Evolutionary conservation across 75 land plant genomes (phyloP).

Genomic region (Chamaecyparis obtusa): DNA sequence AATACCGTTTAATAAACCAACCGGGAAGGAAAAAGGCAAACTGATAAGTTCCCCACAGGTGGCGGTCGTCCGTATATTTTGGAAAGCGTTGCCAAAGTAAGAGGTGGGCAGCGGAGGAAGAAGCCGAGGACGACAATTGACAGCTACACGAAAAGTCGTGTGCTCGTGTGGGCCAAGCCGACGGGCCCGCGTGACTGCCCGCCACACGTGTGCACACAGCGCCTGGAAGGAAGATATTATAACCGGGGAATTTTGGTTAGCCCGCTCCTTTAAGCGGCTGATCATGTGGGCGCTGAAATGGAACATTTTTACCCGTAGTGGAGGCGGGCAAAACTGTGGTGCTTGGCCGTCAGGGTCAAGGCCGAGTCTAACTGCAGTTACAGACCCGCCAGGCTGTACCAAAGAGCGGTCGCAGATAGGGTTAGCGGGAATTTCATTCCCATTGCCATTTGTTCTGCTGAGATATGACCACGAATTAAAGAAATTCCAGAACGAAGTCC

Average conservation of each 20-base stretch:
- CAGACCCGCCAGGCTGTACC: not conserved
- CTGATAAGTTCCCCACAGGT: slow-evolving; percentile 8
- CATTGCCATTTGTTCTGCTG: not conserved
- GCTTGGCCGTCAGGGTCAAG: not conserved
- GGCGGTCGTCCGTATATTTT: not conserved
- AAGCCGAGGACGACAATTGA: slow-evolving; percentile 12
- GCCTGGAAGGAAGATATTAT: not conserved
- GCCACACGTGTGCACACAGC: slow-evolving; percentile 24
- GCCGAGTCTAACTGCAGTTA: not conserved
- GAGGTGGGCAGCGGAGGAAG: slow-evolving; percentile 11
- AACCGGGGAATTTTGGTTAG: not conserved
- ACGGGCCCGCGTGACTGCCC: slow-evolving; percentile 12
- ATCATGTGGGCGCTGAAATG: not conserved
- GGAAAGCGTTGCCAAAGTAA: slow-evolving; percentile 32
- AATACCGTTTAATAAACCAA: not conserved
- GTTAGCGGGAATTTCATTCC: not conserved
- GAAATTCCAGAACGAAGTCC: slow-evolving; percentile 74
- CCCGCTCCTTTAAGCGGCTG: not conserved
- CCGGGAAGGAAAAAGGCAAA: slow-evolving; percentile 12
- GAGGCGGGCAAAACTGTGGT: not conserved
- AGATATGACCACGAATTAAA: slow-evolving; percentile 58
- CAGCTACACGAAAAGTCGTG: not conserved
- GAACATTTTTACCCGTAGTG: not conserved
- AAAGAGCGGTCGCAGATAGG: slow-evolving; percentile 15
- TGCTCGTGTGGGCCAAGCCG: not conserved